Conservation (phyloP, 2,329 filamentous ascomycete genomes). For the Colletotrichum sp. region DNA sequence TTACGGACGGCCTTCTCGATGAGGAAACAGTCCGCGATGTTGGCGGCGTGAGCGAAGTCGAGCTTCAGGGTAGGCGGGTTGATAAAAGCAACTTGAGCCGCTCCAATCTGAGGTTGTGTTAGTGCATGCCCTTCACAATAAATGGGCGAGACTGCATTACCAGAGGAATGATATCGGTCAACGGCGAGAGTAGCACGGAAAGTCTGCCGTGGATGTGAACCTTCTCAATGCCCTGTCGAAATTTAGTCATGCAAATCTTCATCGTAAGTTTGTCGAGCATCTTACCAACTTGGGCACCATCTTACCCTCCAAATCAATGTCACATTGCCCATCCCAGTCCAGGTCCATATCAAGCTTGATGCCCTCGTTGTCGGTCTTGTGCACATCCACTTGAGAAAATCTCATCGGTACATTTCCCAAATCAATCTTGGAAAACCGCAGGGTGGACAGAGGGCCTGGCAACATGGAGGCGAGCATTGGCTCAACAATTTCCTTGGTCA, state of each 20-base stretch:
- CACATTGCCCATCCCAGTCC: constrained; percentile 49
- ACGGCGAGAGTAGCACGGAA: constrained; percentile 46
- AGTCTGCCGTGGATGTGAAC: constrained; percentile 49
- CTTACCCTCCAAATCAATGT: constrained; percentile 50
- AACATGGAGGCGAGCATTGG: constrained; percentile 52
- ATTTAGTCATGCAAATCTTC: not conserved
- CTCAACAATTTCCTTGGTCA: constrained; percentile 52
- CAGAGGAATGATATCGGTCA: constrained; percentile 50
- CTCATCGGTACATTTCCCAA: constrained; percentile 45
- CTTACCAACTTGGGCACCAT: constrained; percentile 46
- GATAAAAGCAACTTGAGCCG: constrained; percentile 53
- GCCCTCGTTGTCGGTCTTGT: constrained; percentile 46
- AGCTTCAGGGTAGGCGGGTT: constrained; percentile 50
- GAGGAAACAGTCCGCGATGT: constrained; percentile 46
- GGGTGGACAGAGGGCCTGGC: constrained; percentile 45
- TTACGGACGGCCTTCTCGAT: constrained; percentile 49
- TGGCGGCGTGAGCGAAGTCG: constrained; percentile 52
- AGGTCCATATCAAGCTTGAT: constrained; percentile 56
- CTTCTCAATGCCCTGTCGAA: constrained; percentile 46
- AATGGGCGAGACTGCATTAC: constrained; percentile 30
- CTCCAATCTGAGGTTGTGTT: constrained; percentile 43
- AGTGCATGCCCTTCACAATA: not conserved
- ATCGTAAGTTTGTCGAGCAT: not conserved
- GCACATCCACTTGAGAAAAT: constrained; percentile 47
- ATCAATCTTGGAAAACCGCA: constrained; percentile 51